Percentiles rank a stretch among this genome's conserved stretches.
Evolutionary conservation across 2,329 filamentous ascomycete species (phyloP).

Genomic region (Trichoderma arundinaceum): DNA sequence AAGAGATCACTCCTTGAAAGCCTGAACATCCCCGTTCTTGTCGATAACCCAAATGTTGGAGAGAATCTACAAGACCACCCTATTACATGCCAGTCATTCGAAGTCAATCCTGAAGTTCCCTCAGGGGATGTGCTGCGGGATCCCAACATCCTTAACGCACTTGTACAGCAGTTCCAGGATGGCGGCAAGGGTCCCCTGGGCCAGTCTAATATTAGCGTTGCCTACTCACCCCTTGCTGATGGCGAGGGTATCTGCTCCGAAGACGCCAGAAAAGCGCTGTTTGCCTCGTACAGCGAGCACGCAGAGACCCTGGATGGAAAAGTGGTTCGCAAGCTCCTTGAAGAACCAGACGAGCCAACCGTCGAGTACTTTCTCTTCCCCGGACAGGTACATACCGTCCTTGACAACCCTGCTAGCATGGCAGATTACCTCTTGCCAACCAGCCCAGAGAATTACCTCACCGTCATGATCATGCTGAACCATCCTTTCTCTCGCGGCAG

Average conservation of each 20-base stretch:
- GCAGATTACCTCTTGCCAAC: constrained; percentile 32
- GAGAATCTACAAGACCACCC: constrained; percentile 51
- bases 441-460: constrained; percentile 55
- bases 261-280: constrained; percentile 9
- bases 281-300: constrained; percentile 19
- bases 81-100: constrained; percentile 34
- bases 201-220: constrained; percentile 23
- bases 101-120: constrained; percentile 46
- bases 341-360: constrained; percentile 40
- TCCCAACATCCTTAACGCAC: constrained; percentile 39
- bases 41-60: constrained; percentile 48
- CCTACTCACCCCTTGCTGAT: constrained; percentile 25
- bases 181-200: constrained; percentile 42
- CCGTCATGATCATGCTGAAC: constrained; percentile 60
- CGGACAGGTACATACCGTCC: constrained; percentile 39
- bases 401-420: constrained; percentile 35
- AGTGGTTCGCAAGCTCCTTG: constrained; percentile 36
- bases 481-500: constrained; percentile 65
- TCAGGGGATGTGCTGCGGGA: constrained; percentile 43
- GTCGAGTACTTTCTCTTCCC: constrained; percentile 45
- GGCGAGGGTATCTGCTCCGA: constrained; percentile 17
- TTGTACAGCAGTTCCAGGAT: constrained; percentile 45
- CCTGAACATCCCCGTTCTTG: constrained; percentile 42
- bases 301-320: constrained; percentile 13
- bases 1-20: constrained; percentile 40